Evolutionary conservation across 139 green algal genomes (phyloP).

Genomic region (Monoraphidium neglectum): DNA sequence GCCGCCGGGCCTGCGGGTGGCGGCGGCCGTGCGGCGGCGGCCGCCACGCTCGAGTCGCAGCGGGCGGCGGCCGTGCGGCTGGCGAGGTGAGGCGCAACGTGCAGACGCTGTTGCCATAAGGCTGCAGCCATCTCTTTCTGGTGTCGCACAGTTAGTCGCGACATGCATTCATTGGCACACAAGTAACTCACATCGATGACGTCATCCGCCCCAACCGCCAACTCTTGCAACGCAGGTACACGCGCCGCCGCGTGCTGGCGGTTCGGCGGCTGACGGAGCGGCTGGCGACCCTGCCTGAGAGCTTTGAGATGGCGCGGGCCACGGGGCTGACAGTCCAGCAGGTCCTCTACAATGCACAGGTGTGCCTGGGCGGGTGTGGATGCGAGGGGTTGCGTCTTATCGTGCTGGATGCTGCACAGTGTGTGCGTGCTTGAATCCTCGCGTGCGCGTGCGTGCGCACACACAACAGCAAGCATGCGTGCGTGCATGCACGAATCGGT

Average conservation of each 20-base stretch:
- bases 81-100: background rate
- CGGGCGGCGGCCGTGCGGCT: slow-evolving; percentile 14
- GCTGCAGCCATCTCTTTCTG: background rate
- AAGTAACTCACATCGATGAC: background rate
- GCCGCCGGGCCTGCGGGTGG: background rate
- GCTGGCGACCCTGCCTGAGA: slow-evolving; percentile 75
- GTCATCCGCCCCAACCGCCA: background rate
- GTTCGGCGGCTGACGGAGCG: slow-evolving; percentile 56
- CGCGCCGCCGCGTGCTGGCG: slow-evolving; percentile 38
- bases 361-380: too few relatives aligned
- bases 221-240: slow-evolving; percentile 33
- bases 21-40: background rate
- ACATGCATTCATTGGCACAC: background rate
- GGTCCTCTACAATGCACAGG: slow-evolving; percentile 63
- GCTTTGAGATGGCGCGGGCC: slow-evolving; percentile 78
- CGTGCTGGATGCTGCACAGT: too few relatives aligned
- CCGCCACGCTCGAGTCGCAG: background rate
- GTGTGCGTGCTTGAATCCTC: too few relatives aligned
- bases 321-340: slow-evolving; percentile 76
- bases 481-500: too few relatives aligned
- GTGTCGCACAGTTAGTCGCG: background rate
- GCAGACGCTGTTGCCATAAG: background rate
- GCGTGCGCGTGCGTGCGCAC: too few relatives aligned
- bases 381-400: too few relatives aligned
- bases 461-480: too few relatives aligned